Base-by-base conservation (phyloP, 1,284 basidiomycete genomes). In the Pisolithus thermaeus region DNA sequence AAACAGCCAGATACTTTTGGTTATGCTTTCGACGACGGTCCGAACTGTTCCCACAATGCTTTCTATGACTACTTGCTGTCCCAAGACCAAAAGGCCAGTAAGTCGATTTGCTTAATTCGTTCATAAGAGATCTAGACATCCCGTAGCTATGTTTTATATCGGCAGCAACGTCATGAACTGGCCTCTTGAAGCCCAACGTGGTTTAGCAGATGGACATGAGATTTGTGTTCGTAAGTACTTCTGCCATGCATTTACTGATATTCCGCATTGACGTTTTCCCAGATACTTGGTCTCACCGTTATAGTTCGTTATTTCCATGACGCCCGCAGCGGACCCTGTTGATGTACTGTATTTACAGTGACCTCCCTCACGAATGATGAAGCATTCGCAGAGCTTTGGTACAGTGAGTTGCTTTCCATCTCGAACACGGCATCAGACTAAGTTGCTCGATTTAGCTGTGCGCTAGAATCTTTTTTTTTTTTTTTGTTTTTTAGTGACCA, bases 381-480 rank as follows among this genome's bases (percentile, higher is more conserved):
- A 60, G 87, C 85, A 25, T 87, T 91, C 46, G 88, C 89, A 11
- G 89, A 92, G 65, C 75, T 93, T 32, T 89, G 83, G 51, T 92
- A 90, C 73, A 84, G 77, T 78, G 54, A 43, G 77, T 66, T 6
- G 23, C 27, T 4, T 8, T 20, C 16, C 28, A 5, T 35, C 12
- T 14, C 32, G 38, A 20, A n/a, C 5, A 5, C 18, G 22, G 12
- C 6, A 1, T 23, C 3, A 12, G 2, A 5, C 0, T 5, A 14
- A 43, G 2, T 35, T 35, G 32, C 12, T 35, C 12, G 12, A 35
- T 14, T 14, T 46, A 64, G 63, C 66, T 7, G 63, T 68, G 61
- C 53, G 23, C 35, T 12, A 30, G 3, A 23, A 3, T 12, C 20
- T 42, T 14, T 20, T 1, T 2, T 20, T n/a, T 20, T 23, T 22